Percentiles rank a stretch among this genome's conserved stretches.
These are phyloP conservation scores for Periconia digitata DNA, from an alignment of 2,329 filamentous ascomycete genomes.

Conservation along the genomic window DNA sequence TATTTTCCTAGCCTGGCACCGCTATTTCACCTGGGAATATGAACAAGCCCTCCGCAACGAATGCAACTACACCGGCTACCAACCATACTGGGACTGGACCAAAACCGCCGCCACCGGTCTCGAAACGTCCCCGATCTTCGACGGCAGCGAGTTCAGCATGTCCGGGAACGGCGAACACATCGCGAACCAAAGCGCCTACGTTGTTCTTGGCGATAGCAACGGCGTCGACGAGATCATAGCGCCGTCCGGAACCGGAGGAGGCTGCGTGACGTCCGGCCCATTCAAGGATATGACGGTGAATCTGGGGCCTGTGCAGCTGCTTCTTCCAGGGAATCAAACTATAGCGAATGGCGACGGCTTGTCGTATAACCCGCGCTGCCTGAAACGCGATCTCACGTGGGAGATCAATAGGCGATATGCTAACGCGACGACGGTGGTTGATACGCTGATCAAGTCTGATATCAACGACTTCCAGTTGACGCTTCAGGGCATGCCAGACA, in stretches of 20 bases:
- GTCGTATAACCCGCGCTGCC: conserved; percentile 20
- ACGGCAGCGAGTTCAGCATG: conserved; percentile 52
- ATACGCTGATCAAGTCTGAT: conserved; percentile 23
- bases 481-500: conserved; percentile 31
- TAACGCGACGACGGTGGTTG: conserved; percentile 22
- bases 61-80: conserved; percentile 40
- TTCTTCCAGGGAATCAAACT: conserved; percentile 5
- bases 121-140: conserved; percentile 48
- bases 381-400: conserved; percentile 25
- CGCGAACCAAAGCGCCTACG: conserved; percentile 37
- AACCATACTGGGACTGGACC: conserved; percentile 31
- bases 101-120: conserved; percentile 12
- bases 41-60: conserved; percentile 41
- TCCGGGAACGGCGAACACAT: conserved; percentile 48
- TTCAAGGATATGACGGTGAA: conserved; percentile 20
- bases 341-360: conserved; percentile 8
- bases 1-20: conserved; percentile 42
- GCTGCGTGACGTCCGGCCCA: conserved; percentile 21
- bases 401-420: conserved; percentile 25
- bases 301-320: conserved; percentile 13
- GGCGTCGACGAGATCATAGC: conserved; percentile 31
- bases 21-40: conserved; percentile 39
- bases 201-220: conserved; percentile 6
- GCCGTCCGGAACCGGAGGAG: conserved; percentile 37
- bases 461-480: conserved; percentile 31